Evolutionary conservation across 345 rosid species (phyloP), one percentile per base, ranked within the genome.

Genomic region (Melaleuca alternifolia): DNA sequence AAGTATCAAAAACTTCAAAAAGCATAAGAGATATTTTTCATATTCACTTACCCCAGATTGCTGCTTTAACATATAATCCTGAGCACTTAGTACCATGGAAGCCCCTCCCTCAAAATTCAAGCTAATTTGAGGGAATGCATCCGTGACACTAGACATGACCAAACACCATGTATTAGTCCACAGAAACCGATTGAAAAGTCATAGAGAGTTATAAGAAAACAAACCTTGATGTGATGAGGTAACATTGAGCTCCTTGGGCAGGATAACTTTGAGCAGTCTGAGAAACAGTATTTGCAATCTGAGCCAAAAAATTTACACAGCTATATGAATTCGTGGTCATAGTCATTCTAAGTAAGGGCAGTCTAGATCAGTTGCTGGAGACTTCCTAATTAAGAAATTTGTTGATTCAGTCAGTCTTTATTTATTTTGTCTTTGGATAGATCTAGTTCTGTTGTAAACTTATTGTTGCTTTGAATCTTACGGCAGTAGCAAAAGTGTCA

Each of bases 61-160:
- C 90, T 95, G 97, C 87, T 93, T 96, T 26, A 98, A 85, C 51
- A 98, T 96, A 92, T 98, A 98, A 87, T 96, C 98, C 87, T 90
- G 93, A 30, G 98, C 96, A 85, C 88, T 90, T 46, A 98, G 89
- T 86, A 93, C 88, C 96, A 98, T 88, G 84, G 99, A 93, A 87
- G 98, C 94, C 59, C 96, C 96, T 41, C 96, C 98, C 85, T 95
- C 98, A 87, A 98, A 98, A 93, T 95, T 94, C 82, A 98, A 93
- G 88, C 94, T 92, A 91, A 98, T 95, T 90, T 92, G 95, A 91
- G 99, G 99, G 91, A 98, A 98, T 90, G 92, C 82, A 59, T 89
- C 91, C 54, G 88, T 82, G 33, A 95, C 91, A 82, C 99, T 96
- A 95, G 84, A 87, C 84, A 87, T 28, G 77, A 88, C 62, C 79